A percentile compares a stretch with the other conserved stretches of the same genome.
Conservation (phyloP, 2,329 filamentous ascomycete genomes). For the Fusarium torreyae region DNA sequence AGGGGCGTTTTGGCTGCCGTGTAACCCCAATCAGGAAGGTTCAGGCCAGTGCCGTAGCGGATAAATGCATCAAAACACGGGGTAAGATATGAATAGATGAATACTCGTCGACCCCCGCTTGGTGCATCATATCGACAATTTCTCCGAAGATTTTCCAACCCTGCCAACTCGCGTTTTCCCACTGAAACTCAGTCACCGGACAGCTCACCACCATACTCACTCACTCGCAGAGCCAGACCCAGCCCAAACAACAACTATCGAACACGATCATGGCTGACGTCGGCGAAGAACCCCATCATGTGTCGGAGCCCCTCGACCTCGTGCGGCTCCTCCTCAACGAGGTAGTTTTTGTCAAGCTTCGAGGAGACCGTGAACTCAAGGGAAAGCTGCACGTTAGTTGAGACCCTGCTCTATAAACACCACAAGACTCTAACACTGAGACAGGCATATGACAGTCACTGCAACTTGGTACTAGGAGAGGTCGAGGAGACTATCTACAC, state of each 20-base stretch:
- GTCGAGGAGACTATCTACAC: constrained; percentile 98
- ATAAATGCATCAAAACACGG: constrained; percentile 39
- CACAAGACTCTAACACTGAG: constrained; percentile 16
- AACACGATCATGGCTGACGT: constrained; percentile 81
- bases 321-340: constrained; percentile 96
- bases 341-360: constrained; percentile 95
- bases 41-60: constrained; percentile 15
- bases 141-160: constrained; percentile 47
- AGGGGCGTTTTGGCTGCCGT: constrained; percentile 43
- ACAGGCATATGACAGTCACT: constrained; percentile 98
- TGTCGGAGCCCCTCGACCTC: constrained; percentile 94
- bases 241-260: neutral
- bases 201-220: constrained; percentile 19
- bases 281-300: constrained; percentile 79
- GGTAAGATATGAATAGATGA: constrained; percentile 28
- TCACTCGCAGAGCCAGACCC: constrained; percentile 15
- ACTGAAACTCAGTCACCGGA: constrained; percentile 39
- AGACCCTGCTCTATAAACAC: neutral
- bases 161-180: constrained; percentile 42
- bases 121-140: constrained; percentile 22
- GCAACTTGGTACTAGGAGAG: constrained; percentile 95
- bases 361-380: constrained; percentile 95
- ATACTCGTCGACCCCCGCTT: constrained; percentile 9
- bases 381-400: constrained; percentile 88
- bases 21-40: constrained; percentile 44